These are phyloP conservation scores for Ceratocystis cubensis DNA, from an alignment of 2,329 filamentous ascomycete genomes.

Conservation along the genomic window DNA sequence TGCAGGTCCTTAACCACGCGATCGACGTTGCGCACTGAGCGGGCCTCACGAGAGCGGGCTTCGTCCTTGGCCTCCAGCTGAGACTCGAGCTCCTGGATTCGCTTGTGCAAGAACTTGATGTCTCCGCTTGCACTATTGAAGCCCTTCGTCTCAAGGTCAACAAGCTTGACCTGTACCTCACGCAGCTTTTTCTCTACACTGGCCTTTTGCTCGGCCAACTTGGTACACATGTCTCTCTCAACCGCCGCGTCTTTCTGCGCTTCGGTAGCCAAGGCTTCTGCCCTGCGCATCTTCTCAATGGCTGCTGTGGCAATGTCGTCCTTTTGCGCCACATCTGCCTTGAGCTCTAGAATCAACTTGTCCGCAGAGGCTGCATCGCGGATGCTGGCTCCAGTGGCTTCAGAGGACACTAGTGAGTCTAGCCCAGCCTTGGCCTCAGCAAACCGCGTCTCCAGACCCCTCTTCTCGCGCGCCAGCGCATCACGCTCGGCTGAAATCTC, in stretches of 20 bases:
- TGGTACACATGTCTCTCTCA: conserved; percentile 69
- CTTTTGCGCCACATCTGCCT: conserved; percentile 77
- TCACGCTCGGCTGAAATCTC: conserved; percentile 79
- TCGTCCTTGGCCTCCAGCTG: conserved; percentile 75
- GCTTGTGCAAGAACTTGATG: conserved; percentile 84
- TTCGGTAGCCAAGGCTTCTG: conserved; percentile 75
- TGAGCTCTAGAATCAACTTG: conserved; percentile 78
- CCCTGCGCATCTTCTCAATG: conserved; percentile 91
- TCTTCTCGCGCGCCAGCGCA: conserved; percentile 75
- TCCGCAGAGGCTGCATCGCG: conserved; percentile 82
- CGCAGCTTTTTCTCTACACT: conserved; percentile 79
- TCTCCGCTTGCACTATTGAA: conserved; percentile 91
- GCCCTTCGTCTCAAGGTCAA: conserved; percentile 93
- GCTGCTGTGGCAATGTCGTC: conserved; percentile 86
- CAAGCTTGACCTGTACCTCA: conserved; percentile 76
- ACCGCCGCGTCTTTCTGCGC: conserved; percentile 83
- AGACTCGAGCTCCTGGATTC: conserved; percentile 89
- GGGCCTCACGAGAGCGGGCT: conserved; percentile 66
- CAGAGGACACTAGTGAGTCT: conserved; percentile 59
- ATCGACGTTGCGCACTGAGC: conserved; percentile 83
- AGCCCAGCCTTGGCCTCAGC: conserved; percentile 78
- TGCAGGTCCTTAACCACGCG: conserved; percentile 89
- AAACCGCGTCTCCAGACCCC: conserved; percentile 69
- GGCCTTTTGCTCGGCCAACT: conserved; percentile 82
- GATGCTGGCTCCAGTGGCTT: conserved; percentile 73